Conservation (phyloP, 1,284 basidiomycete genomes). For the Ganoderma meredithae region DNA sequence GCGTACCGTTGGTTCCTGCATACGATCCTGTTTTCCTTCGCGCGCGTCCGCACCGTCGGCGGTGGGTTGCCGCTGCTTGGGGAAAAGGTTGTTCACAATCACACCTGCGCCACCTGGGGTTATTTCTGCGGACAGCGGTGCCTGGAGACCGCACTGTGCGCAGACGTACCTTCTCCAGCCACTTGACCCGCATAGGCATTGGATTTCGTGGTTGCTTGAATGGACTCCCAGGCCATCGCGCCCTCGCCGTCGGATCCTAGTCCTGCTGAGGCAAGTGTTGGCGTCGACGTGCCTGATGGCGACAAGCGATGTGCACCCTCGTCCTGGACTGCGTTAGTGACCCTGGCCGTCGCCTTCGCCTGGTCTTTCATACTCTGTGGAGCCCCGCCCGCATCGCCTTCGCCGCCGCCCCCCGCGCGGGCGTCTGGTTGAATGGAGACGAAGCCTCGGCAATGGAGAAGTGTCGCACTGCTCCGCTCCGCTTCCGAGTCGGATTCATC, state of each 20-base stretch:
- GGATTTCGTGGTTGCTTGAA: background rate
- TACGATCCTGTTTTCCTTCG: conserved; percentile 3
- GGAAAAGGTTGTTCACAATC: conserved; percentile 13
- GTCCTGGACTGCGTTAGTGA: background rate
- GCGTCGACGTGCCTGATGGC: background rate
- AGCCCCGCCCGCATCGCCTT: conserved; percentile 16
- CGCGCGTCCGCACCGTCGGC: background rate
- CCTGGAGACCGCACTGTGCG: conserved; percentile 11
- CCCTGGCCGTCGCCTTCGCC: conserved; percentile 19
- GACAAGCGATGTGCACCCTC: conserved; percentile 9
- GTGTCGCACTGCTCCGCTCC: conserved; percentile 19
- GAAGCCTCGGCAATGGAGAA: conserved; percentile 14
- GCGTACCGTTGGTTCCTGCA: conserved; percentile 16
- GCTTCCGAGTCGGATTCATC: conserved; percentile 3
- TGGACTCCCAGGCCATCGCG: conserved; percentile 14
- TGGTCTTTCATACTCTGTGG: conserved; percentile 22
- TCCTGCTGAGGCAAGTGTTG: background rate
- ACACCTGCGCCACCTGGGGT: conserved; percentile 27
- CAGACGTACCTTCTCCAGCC: conserved; percentile 13
- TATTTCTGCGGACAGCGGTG: conserved; percentile 16
- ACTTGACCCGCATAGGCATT: background rate
- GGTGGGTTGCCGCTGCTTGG: background rate
- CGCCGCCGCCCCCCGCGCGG: conserved; percentile 3
- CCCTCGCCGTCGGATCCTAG: background rate
- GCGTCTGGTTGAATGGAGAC: conserved; percentile 2